phyloP scores from a whole-genome alignment of 345 rosid species.

The Arabidopsis arenosa region DNA sequence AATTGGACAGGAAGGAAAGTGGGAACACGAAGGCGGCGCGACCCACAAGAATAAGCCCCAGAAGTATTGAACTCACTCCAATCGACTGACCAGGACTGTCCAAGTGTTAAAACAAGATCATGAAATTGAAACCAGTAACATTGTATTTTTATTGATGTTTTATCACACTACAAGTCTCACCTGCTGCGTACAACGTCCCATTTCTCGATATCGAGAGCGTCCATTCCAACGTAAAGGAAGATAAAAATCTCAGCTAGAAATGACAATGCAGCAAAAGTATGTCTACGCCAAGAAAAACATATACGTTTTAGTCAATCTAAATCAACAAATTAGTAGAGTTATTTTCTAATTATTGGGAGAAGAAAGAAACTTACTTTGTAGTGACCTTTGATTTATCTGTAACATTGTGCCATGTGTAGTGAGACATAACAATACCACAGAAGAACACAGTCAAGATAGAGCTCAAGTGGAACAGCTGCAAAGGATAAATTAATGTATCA shows the following conservation, averaged over 20 bases:
- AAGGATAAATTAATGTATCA: slow-evolving; percentile 19
- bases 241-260: slow-evolving; percentile 94
- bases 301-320: not conserved
- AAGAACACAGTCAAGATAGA: slow-evolving; percentile 95
- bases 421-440: slow-evolving; percentile 97
- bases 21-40: slow-evolving; percentile 94
- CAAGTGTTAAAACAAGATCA: slow-evolving; percentile 21
- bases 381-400: slow-evolving; percentile 92
- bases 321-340: not conserved
- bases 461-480: slow-evolving; percentile 84
- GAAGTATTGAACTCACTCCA: slow-evolving; percentile 73
- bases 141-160: not conserved
- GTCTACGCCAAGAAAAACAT: slow-evolving; percentile 52
- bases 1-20: slow-evolving; percentile 82
- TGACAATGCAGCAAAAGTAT: slow-evolving; percentile 88
- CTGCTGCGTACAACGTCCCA: slow-evolving; percentile 82
- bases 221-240: slow-evolving; percentile 99
- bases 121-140: not conserved
- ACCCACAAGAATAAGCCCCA: slow-evolving; percentile 81
- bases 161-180: slow-evolving; percentile 47
- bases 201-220: slow-evolving; percentile 92
- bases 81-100: slow-evolving; percentile 79
- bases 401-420: slow-evolving; percentile 96
- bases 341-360: not conserved
- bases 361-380: slow-evolving; percentile 63